Evolutionary conservation across 2,329 filamentous ascomycete species (phyloP).

Genomic region (Xylariales sp.): DNA sequence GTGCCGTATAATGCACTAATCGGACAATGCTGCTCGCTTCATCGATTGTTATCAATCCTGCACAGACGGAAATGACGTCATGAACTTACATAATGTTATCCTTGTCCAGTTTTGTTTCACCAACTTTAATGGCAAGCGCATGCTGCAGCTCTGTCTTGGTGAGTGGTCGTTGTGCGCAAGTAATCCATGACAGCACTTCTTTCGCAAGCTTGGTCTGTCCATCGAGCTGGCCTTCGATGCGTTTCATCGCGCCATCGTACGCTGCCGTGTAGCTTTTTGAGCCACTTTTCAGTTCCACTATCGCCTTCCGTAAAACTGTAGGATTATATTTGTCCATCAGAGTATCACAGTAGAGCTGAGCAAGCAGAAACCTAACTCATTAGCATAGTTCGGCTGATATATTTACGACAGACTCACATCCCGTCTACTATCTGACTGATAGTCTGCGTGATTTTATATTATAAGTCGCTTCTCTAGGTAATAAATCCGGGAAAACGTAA

Average conservation of each 20-base stretch:
- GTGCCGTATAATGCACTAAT: slow-evolving; percentile 6
- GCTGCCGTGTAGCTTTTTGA: slow-evolving; percentile 27
- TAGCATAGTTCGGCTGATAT: background rate
- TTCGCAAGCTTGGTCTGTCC: slow-evolving; percentile 30
- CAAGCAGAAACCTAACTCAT: slow-evolving; percentile 31
- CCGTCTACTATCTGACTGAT: slow-evolving; percentile 16
- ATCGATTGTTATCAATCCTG: background rate
- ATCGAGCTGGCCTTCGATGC: slow-evolving; percentile 32
- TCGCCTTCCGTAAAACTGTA: slow-evolving; percentile 24
- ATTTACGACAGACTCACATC: slow-evolving; percentile 22
- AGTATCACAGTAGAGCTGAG: slow-evolving; percentile 29
- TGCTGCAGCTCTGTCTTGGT: slow-evolving; percentile 31
- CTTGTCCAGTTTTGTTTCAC: slow-evolving; percentile 22
- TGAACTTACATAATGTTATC: slow-evolving; percentile 26
- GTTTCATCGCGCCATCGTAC: slow-evolving; percentile 35
- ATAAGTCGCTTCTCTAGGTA: background rate
- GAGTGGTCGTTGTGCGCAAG: slow-evolving; percentile 28
- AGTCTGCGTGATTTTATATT: background rate
- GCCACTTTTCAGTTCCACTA: slow-evolving; percentile 27
- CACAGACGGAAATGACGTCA: slow-evolving; percentile 30
- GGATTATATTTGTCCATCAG: slow-evolving; percentile 24
- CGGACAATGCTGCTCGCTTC: background rate
- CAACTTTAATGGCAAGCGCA: slow-evolving; percentile 32
- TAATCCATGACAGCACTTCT: slow-evolving; percentile 34
- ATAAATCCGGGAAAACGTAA: slow-evolving; percentile 11